A percentile compares a stretch with the other conserved stretches of the same genome.
phyloP scores from a whole-genome alignment of 257 asterid species.

The Rubia yunnanensis region DNA sequence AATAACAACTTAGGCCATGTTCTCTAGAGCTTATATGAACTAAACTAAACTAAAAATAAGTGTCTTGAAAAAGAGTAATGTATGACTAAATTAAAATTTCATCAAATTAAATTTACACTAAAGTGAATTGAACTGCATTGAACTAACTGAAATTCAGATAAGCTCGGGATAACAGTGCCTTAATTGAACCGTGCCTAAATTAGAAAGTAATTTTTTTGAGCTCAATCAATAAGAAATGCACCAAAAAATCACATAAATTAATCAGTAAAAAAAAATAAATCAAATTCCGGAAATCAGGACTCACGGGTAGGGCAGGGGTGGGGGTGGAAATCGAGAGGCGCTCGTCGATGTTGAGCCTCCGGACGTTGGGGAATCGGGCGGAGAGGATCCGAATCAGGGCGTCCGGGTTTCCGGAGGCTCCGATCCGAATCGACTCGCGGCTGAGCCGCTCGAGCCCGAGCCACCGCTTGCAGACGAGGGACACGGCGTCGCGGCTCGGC shows the following conservation, averaged over 20 bases:
- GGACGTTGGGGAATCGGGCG: constrained; percentile 38
- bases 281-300: neutral
- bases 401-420: constrained; percentile 62
- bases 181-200: too few relatives aligned
- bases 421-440: constrained; percentile 61
- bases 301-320: constrained; percentile 28
- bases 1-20: too few relatives aligned
- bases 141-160: too few relatives aligned
- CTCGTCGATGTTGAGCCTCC: constrained; percentile 45
- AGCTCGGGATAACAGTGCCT: too few relatives aligned
- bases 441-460: constrained; percentile 71
- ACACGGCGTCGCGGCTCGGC: constrained; percentile 53
- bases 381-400: constrained; percentile 40
- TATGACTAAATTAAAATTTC: too few relatives aligned
- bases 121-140: too few relatives aligned
- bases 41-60: too few relatives aligned
- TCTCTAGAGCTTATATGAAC: too few relatives aligned
- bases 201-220: neutral
- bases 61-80: too few relatives aligned
- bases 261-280: neutral
- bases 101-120: too few relatives aligned
- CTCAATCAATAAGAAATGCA: neutral
- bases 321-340: constrained; percentile 32
- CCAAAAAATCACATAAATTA: too few relatives aligned
- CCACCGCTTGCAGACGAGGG: constrained; percentile 88